Evolutionary conservation across 768 basidiomycete species (phyloP).

Genomic region (Leccinum sublutescens): DNA sequence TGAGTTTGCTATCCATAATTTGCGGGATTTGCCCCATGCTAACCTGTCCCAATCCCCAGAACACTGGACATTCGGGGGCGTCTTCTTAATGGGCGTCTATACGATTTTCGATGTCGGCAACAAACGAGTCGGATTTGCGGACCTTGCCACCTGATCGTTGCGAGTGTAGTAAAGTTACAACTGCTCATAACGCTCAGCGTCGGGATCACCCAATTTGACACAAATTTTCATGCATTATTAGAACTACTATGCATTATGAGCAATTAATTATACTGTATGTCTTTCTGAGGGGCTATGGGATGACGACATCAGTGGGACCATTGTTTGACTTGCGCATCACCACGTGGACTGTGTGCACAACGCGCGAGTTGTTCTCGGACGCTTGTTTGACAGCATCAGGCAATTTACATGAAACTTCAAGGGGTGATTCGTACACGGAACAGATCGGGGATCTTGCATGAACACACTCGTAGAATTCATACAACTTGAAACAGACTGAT

Average conservation of each 20-base stretch:
- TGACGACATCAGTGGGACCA: no score
- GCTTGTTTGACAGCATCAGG: not conserved
- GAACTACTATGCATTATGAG: no score
- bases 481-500: not conserved
- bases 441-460: not conserved
- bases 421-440: not conserved
- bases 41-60: not conserved
- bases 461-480: not conserved
- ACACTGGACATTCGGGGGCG: not conserved
- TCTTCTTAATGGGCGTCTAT: not conserved
- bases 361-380: no score
- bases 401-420: not conserved
- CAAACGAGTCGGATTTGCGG: not conserved
- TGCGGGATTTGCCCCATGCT: no score
- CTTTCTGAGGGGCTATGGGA: no score
- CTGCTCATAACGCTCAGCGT: no score
- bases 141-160: not conserved
- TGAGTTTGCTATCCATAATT: not conserved
- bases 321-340: no score
- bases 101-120: not conserved
- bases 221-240: no score
- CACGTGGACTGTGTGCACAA: no score
- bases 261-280: no score
- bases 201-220: no score
- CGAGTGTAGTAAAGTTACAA: not conserved